These are phyloP conservation scores for Wickerhamomyces bovis DNA, from an alignment of 805 yeast genomes.

Conservation along the genomic window DNA sequence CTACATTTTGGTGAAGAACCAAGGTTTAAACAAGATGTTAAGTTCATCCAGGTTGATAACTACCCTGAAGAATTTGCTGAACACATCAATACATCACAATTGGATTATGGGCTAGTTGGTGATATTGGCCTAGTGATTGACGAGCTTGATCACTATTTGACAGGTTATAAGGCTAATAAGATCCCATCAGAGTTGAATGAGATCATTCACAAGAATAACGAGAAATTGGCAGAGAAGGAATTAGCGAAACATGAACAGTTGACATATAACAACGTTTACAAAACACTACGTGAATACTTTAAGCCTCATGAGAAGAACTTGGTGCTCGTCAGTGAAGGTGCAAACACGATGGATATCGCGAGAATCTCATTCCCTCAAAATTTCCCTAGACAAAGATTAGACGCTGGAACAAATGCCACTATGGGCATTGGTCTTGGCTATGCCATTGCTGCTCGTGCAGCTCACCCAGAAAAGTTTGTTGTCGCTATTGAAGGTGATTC, in stretches of 20 bases:
- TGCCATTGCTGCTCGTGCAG: constrained; percentile 54
- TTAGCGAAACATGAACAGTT: constrained; percentile 19
- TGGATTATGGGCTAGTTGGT: constrained; percentile 45
- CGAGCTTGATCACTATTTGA: constrained; percentile 28
- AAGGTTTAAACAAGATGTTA: constrained; percentile 38
- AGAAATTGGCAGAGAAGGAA: constrained; percentile 31
- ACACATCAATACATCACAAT: constrained; percentile 22
- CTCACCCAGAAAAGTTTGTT: constrained; percentile 38
- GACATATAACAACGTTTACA: constrained; percentile 51
- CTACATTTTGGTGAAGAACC: constrained; percentile 60
- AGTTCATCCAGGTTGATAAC: constrained; percentile 53
- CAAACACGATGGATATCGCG: constrained; percentile 71
- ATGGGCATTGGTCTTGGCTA: constrained; percentile 76
- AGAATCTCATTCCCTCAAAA: constrained; percentile 52
- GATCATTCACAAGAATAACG: constrained; percentile 27
- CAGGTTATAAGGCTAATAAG: constrained; percentile 27
- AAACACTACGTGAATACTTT: constrained; percentile 37
- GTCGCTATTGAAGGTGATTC: constrained; percentile 70
- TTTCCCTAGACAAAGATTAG: constrained; percentile 49
- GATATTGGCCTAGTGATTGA: constrained; percentile 40
- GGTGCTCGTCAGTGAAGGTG: constrained; percentile 60
- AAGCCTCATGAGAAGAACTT: constrained; percentile 26
- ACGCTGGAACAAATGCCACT: constrained; percentile 73
- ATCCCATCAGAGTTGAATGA: constrained; percentile 23
- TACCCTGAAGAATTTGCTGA: constrained; percentile 50